Conservation (phyloP, 148 eudicot species). For the Rhododendron simsii region DNA sequence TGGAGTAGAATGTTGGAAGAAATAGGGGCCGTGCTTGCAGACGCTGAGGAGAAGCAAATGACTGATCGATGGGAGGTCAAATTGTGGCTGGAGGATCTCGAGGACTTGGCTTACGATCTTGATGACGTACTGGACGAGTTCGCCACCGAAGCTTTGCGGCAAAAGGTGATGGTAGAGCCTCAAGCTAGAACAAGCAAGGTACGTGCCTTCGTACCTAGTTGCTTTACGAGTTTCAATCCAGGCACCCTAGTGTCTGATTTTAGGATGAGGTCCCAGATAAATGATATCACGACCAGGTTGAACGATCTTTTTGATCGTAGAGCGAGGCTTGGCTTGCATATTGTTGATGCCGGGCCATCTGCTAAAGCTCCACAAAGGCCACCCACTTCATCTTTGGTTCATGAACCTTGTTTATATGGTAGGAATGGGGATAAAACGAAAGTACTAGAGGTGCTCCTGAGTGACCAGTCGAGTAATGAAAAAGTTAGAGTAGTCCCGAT, state of each 20-base stretch:
- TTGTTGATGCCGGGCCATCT: neutral
- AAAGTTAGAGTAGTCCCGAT: slow-evolving; percentile 2
- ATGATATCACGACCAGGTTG: neutral
- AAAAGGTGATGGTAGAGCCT: neutral
- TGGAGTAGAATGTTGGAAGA: neutral
- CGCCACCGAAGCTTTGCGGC: neutral
- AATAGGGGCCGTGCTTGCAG: neutral
- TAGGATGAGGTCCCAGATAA: neutral
- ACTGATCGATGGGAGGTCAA: neutral
- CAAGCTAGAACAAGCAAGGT: neutral
- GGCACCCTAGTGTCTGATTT: neutral
- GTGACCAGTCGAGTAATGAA: neutral
- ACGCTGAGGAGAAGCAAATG: neutral
- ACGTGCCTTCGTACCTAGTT: neutral
- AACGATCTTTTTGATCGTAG: neutral
- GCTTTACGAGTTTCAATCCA: neutral
- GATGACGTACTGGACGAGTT: neutral
- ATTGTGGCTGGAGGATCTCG: neutral
- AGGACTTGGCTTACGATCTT: neutral
- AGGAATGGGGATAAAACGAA: neutral
- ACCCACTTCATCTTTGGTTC: neutral
- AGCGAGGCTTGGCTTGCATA: neutral
- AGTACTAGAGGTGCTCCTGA: neutral
- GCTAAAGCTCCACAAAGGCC: neutral
- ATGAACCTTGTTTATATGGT: neutral